Percentiles rank a stretch among this genome's conserved stretches.
These are phyloP conservation scores for Vanderwaltozyma verrucispora DNA, from an alignment of 805 yeast species.

Conservation along the genomic window DNA sequence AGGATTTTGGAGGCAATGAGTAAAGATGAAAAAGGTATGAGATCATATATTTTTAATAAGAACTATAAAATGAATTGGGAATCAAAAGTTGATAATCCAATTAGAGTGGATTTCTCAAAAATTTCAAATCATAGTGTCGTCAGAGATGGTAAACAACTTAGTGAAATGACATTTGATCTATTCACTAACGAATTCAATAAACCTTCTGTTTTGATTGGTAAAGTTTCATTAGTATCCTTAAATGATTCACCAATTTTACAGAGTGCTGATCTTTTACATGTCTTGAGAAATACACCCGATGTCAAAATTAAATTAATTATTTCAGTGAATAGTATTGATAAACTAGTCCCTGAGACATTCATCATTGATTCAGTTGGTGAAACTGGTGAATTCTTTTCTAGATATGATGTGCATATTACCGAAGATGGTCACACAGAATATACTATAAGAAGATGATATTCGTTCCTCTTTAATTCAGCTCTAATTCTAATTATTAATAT, in stretches of 20 bases:
- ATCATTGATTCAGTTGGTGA: slow-evolving; percentile 14
- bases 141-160: slow-evolving; percentile 6
- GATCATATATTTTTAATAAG: slow-evolving; percentile 13
- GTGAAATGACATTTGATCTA: slow-evolving; percentile 12
- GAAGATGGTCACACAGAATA: slow-evolving; percentile 19
- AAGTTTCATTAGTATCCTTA: background rate
- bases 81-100: slow-evolving; percentile 1
- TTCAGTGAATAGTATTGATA: slow-evolving; percentile 7
- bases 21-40: slow-evolving; percentile 15
- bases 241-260: background rate
- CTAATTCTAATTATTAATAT: no score
- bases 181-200: slow-evolving; percentile 4
- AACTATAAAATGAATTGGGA: slow-evolving; percentile 7
- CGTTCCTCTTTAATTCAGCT: no score
- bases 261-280: background rate
- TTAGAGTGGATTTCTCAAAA: slow-evolving; percentile 6
- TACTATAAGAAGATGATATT: slow-evolving; percentile 4
- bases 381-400: slow-evolving; percentile 9
- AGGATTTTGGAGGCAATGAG: slow-evolving; percentile 18
- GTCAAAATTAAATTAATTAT: slow-evolving; percentile 14
- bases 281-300: background rate
- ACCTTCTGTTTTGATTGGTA: slow-evolving; percentile 10
- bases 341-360: slow-evolving; percentile 10
- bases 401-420: slow-evolving; percentile 9
- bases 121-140: slow-evolving; percentile 6